phyloP scores from a whole-genome alignment of 129 eudicot genomes.

The Centella asiatica region DNA sequence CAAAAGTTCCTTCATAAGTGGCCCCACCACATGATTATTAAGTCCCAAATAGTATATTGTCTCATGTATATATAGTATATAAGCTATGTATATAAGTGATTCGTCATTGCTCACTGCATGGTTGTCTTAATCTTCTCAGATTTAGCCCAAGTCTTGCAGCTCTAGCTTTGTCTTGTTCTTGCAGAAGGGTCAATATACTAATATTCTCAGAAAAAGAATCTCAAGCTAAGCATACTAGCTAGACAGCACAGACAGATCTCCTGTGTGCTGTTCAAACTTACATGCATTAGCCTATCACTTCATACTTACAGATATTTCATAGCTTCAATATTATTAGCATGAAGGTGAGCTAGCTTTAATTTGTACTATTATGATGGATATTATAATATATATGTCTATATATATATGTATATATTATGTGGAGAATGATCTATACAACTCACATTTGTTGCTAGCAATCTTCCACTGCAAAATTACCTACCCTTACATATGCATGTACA shows the following conservation, averaged over 20 bases:
- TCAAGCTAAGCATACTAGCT: conserved; percentile 11
- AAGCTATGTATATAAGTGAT: too few species aligned
- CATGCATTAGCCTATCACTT: conserved; percentile 8
- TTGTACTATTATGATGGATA: conserved; percentile 19
- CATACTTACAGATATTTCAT: conserved; percentile 6
- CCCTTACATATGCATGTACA: too few species aligned
- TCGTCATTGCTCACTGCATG: conserved; percentile 30
- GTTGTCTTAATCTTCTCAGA: conserved; percentile 37
- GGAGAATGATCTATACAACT: conserved; percentile 29
- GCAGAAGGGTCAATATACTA: background rate
- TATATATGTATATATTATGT: conserved; percentile 23
- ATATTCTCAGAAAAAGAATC: conserved; percentile 30
- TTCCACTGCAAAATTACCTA: too few species aligned
- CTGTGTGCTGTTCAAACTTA: conserved; percentile 52
- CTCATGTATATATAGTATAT: background rate
- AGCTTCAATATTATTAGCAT: conserved; percentile 25
- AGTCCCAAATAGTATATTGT: background rate
- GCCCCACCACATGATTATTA: background rate
- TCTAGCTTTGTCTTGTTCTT: background rate
- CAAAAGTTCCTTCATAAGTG: background rate
- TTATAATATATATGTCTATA: background rate
- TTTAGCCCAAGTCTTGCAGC: conserved; percentile 10
- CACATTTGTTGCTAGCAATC: too few species aligned
- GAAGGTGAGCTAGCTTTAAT: conserved; percentile 43
- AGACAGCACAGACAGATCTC: conserved; percentile 71